phyloP scores from a whole-genome alignment of 2,329 filamentous ascomycete species.

The Metarhizium guizhouense region DNA sequence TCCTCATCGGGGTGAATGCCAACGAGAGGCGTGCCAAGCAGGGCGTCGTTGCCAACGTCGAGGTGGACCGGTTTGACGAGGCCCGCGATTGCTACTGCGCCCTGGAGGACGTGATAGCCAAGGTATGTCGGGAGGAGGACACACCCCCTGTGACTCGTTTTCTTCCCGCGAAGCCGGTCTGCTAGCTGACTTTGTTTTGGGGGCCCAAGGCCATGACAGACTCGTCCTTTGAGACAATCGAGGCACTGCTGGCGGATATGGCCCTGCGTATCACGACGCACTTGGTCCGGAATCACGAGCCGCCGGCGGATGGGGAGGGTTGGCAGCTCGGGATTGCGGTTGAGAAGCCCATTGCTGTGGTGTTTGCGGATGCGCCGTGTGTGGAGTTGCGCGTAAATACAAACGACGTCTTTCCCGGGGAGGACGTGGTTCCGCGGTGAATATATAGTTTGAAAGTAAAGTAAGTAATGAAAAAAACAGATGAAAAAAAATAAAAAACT shows the following conservation, averaged over 20 bases:
- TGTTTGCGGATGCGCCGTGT: constrained; percentile 60
- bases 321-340: constrained; percentile 52
- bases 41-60: constrained; percentile 53
- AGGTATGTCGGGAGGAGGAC: constrained; percentile 43
- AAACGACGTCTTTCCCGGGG: constrained; percentile 11
- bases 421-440: background rate
- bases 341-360: constrained; percentile 66
- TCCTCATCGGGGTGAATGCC: constrained; percentile 61
- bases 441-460: background rate
- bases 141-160: background rate
- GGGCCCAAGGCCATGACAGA: constrained; percentile 38
- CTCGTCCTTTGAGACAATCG: constrained; percentile 54
- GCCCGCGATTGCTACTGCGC: constrained; percentile 40
- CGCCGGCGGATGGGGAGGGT: constrained; percentile 15
- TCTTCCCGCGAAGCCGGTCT: background rate
- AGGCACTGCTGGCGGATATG: constrained; percentile 46
- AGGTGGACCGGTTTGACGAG: constrained; percentile 44
- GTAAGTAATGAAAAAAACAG: too few relatives aligned
- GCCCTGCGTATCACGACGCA: constrained; percentile 36
- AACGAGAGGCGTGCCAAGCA: constrained; percentile 63
- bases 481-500: too few relatives aligned
- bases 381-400: constrained; percentile 42
- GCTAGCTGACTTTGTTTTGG: background rate
- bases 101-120: constrained; percentile 51
- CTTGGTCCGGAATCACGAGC: constrained; percentile 20